Evolutionary conservation across 2,329 filamentous ascomycete species (phyloP), one percentile per base, ranked within the genome.

Genomic region (Neofusicoccum sp.): DNA sequence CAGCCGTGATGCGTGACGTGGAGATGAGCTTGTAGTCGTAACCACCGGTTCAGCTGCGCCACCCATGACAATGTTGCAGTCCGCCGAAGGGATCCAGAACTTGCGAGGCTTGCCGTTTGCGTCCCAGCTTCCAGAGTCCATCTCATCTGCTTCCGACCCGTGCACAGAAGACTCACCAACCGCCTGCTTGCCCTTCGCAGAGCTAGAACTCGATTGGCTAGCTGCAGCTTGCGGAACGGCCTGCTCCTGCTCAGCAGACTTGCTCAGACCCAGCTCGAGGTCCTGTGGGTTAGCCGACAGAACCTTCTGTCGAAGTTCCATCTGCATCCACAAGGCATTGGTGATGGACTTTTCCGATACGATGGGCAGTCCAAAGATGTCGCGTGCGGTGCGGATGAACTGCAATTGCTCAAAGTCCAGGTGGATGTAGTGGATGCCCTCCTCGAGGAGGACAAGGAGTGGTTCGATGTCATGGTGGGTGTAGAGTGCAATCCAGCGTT

Each of bases 371-470:
- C 82, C 82, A 49, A 85, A 77, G 12, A 80, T 71, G 65, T 86
- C 83, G 45, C 78, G 76, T 24, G 82, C 75, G 53, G 69, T 72
- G 9, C 78, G 76, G 59, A 85, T 84, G 64, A 79, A 81, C 63
- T 85, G 81, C 7, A 86, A 70, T 62, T 84, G 82, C 64, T 85
- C 83, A 62, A 84, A 85, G 36, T 82, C 79, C 65, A 86, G 77
- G 67, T 86, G 83, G 3, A 84, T 76, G 69, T 85, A 86, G 66
- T 85, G 82, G 7, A 86, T 84, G 0, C 83, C 83, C 70, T 84
- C 81, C 61, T 86, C 82, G 3, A 86, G 71, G 2, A 86, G 71
- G 0, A 84, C 82, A 6, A 84, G 70, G 4, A 86, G 71, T 8
- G 82, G 82, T 64, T 82, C 81, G 44, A 85, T 76, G 43, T 85